Evolutionary conservation across 2,329 filamentous ascomycete species (phyloP).

Genomic region (Niveomyces coronatus): DNA sequence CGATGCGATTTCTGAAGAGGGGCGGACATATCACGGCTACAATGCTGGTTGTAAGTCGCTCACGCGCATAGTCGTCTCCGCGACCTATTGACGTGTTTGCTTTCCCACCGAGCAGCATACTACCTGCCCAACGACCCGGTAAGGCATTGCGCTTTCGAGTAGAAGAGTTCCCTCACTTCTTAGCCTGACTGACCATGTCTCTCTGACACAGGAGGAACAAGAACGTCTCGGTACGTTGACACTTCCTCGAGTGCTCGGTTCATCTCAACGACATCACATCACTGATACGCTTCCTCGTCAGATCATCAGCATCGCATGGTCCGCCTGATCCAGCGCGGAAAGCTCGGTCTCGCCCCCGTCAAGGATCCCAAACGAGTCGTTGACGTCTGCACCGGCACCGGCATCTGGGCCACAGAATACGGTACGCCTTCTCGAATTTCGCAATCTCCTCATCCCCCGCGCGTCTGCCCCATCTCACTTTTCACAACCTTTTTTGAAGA

Average conservation of each 20-base stretch:
- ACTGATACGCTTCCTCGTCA: slow-evolving; percentile 7
- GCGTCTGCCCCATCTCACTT: neutral
- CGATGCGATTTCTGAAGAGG: slow-evolving; percentile 3
- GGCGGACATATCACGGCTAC: slow-evolving; percentile 9
- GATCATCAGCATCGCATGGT: slow-evolving; percentile 27
- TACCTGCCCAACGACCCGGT: slow-evolving; percentile 11
- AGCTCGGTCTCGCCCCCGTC: slow-evolving; percentile 35
- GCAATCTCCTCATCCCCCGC: neutral
- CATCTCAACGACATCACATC: neutral
- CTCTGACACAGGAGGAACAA: slow-evolving; percentile 15
- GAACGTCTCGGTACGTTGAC: slow-evolving; percentile 13
- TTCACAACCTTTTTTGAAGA: neutral
- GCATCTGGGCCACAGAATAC: slow-evolving; percentile 42
- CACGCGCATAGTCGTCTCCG: neutral
- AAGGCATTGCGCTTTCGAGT: neutral
- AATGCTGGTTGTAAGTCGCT: slow-evolving; percentile 7
- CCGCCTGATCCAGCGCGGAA: slow-evolving; percentile 29
- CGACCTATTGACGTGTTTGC: neutral
- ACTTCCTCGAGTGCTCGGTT: neutral
- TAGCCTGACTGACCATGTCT: neutral
- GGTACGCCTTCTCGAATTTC: slow-evolving; percentile 16
- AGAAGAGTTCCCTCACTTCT: no score
- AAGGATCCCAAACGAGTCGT: slow-evolving; percentile 30
- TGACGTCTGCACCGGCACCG: slow-evolving; percentile 42
- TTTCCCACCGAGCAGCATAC: slow-evolving; percentile 4